Conservation (phyloP, 2,329 filamentous ascomycete genomes). For the Paracoccidioides lutzii region DNA sequence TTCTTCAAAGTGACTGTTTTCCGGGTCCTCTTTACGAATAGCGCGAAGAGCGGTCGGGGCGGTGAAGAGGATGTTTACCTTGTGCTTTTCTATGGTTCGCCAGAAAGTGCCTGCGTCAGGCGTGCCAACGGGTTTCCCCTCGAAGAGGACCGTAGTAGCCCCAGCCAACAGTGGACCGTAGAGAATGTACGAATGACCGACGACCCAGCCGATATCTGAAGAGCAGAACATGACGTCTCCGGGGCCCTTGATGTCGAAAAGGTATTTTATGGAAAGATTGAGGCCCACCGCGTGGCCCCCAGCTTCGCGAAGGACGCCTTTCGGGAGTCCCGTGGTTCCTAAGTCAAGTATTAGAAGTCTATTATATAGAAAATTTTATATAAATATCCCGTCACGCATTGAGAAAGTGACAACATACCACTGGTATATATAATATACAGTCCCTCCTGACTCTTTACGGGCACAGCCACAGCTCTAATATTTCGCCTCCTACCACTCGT, state of each 20-base stretch:
- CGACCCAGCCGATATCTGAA: constrained; percentile 86
- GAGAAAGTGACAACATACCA: constrained; percentile 24
- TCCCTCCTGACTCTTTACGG: constrained; percentile 62
- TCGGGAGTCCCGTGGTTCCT: constrained; percentile 69
- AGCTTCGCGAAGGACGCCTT: constrained; percentile 70
- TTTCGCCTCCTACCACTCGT: constrained; percentile 56
- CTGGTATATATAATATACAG: constrained; percentile 90
- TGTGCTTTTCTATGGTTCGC: constrained; percentile 73
- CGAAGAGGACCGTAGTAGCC: constrained; percentile 75
- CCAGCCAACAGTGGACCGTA: constrained; percentile 78
- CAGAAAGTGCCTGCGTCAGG: constrained; percentile 81
- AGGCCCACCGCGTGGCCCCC: constrained; percentile 80
- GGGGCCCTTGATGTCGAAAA: constrained; percentile 71
- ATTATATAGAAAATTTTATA: not conserved
- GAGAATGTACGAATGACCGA: constrained; percentile 75
- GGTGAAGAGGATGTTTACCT: constrained; percentile 72
- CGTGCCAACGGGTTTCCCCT: constrained; percentile 87
- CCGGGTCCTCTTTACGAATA: constrained; percentile 73
- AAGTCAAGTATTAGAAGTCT: not conserved
- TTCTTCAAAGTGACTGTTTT: constrained; percentile 51
- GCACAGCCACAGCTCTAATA: constrained; percentile 59
- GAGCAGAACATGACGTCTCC: constrained; percentile 72
- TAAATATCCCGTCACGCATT: not conserved
- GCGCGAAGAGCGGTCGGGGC: constrained; percentile 79
- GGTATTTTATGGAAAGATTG: constrained; percentile 65